Percentiles rank a stretch among this genome's conserved stretches.
These are phyloP conservation scores for Nymphaea colorata DNA, from an alignment of 164 flowering plant genomes.

Conservation along the genomic window DNA sequence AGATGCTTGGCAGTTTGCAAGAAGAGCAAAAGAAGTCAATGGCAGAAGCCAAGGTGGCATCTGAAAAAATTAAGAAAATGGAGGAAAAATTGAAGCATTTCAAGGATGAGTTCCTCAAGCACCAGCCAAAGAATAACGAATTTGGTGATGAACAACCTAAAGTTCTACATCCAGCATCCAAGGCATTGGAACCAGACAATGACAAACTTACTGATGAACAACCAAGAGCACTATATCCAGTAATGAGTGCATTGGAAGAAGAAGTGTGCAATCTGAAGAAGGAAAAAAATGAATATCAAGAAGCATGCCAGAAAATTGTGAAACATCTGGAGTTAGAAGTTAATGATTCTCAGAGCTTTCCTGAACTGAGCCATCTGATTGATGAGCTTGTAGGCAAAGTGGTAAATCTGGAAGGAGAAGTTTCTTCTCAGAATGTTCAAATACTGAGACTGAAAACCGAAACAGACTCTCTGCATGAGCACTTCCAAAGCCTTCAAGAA, in stretches of 20 bases:
- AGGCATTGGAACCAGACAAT: not conserved
- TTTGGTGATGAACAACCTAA: slow-evolving; percentile 6
- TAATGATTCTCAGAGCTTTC: slow-evolving; percentile 23
- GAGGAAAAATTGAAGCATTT: slow-evolving; percentile 32
- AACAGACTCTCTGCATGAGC: slow-evolving; percentile 49
- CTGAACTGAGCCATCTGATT: slow-evolving; percentile 66
- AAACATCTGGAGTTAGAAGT: slow-evolving; percentile 18
- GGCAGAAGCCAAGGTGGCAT: slow-evolving; percentile 39
- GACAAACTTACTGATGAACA: slow-evolving; percentile 7
- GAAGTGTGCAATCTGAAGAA: slow-evolving; percentile 7
- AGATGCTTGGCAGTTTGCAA: slow-evolving; percentile 36
- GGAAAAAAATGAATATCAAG: slow-evolving; percentile 14
- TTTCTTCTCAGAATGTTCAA: slow-evolving; percentile 60
- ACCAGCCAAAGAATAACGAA: slow-evolving; percentile 5
- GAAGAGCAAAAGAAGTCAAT: slow-evolving; percentile 35
- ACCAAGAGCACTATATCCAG: not conserved
- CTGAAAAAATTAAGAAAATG: slow-evolving; percentile 26
- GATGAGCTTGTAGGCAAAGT: slow-evolving; percentile 77
- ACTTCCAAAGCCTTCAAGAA: slow-evolving; percentile 45
- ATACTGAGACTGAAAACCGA: slow-evolving; percentile 49
- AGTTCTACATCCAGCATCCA: not conserved
- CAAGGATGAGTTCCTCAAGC: slow-evolving; percentile 12
- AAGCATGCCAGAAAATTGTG: slow-evolving; percentile 16
- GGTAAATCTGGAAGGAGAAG: slow-evolving; percentile 37
- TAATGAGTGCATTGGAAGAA: not conserved